phyloP scores from a whole-genome alignment of 805 yeast species.

The Suhomyces pyralidae region DNA sequence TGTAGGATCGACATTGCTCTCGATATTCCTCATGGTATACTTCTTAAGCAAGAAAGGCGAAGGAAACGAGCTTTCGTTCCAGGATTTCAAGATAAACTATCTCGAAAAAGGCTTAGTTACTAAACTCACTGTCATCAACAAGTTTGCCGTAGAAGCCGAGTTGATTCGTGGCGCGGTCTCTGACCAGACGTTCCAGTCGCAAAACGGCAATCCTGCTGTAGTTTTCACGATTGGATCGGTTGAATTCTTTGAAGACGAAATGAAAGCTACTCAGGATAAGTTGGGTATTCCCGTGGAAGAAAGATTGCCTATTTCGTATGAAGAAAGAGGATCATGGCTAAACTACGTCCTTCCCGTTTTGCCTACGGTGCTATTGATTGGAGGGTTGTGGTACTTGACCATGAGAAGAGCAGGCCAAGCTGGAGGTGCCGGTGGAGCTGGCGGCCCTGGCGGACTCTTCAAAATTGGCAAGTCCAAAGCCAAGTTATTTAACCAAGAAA shows the following conservation, averaged over 20 bases:
- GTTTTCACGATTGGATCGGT: conserved; percentile 86
- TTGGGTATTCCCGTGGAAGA: conserved; percentile 65
- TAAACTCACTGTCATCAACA: conserved; percentile 69
- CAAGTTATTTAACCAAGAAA: conserved; percentile 76
- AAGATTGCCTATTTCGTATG: conserved; percentile 74
- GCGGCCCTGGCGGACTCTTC: conserved; percentile 60
- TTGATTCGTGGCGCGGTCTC: conserved; percentile 46
- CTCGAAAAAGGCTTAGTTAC: conserved; percentile 77
- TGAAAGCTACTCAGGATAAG: conserved; percentile 68
- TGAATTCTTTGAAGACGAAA: conserved; percentile 78
- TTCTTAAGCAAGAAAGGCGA: conserved; percentile 12
- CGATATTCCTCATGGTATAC: conserved; percentile 19
- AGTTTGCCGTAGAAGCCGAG: conserved; percentile 67
- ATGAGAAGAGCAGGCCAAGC: conserved; percentile 48
- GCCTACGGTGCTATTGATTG: conserved; percentile 79
- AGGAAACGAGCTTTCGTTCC: conserved; percentile 51
- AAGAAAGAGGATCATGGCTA: conserved; percentile 63
- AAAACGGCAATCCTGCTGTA: conserved; percentile 45
- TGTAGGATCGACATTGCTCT: conserved; percentile 14
- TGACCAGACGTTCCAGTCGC: conserved; percentile 37
- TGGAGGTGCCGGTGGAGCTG: conserved; percentile 39
- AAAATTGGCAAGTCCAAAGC: conserved; percentile 78
- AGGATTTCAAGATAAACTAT: conserved; percentile 79
- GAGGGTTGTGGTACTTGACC: conserved; percentile 70
- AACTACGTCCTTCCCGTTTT: conserved; percentile 65